Percentiles rank a stretch among this genome's conserved stretches.
Conservation (phyloP, 768 basidiomycete species). For the Mycena albidolilacea region DNA sequence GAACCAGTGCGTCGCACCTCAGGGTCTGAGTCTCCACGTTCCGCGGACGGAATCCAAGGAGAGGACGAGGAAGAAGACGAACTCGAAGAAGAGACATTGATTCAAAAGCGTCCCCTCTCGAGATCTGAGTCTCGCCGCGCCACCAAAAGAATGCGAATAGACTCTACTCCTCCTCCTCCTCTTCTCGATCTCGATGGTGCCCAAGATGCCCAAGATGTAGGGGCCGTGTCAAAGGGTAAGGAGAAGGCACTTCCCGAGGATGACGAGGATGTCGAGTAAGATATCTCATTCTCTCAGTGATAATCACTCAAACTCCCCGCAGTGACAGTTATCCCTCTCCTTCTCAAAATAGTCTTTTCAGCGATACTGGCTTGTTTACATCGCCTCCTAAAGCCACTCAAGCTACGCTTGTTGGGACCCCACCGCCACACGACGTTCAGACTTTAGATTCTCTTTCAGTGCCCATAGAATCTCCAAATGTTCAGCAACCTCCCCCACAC, state of each 20-base stretch:
- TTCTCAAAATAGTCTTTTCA: slow-evolving; percentile 29
- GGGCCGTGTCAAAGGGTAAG: slow-evolving; percentile 6
- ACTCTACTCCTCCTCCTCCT: not conserved
- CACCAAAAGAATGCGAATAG: slow-evolving; percentile 16
- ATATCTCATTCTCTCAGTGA: not conserved
- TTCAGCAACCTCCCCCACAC: not conserved
- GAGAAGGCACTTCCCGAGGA: slow-evolving; percentile 24
- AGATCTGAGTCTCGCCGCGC: slow-evolving; percentile 1
- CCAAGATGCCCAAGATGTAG: not conserved
- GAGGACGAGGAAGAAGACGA: too few species aligned
- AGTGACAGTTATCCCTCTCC: slow-evolving; percentile 14
- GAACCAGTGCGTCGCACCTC: not conserved
- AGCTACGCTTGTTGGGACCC: slow-evolving; percentile 22
- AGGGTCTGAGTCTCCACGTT: not conserved
- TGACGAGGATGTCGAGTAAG: slow-evolving; percentile 28
- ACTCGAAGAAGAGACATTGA: not conserved
- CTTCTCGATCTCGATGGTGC: not conserved
- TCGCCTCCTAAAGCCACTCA: slow-evolving; percentile 7
- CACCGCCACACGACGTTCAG: not conserved
- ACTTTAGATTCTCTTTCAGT: not conserved
- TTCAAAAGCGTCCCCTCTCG: slow-evolving; percentile 17
- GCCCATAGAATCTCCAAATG: not conserved
- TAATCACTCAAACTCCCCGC: not conserved
- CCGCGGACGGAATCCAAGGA: too few species aligned
- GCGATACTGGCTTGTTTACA: not conserved